phyloP scores from a whole-genome alignment of 2,329 filamentous ascomycete genomes.

The Ophiostoma tasmaniense region DNA sequence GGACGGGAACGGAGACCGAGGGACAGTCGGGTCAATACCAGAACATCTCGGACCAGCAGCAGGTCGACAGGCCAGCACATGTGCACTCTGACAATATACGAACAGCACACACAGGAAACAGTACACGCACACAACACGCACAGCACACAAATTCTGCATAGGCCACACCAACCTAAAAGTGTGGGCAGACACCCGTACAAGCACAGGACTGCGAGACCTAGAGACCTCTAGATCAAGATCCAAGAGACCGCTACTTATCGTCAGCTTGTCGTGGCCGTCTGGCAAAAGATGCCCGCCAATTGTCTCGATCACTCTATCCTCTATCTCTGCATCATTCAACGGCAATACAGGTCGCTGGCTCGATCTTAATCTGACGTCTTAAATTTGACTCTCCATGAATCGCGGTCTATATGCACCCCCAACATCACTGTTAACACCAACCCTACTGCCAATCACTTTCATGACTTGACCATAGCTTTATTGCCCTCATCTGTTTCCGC shows the following conservation, averaged over 20 bases:
- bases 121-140: background rate
- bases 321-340: background rate
- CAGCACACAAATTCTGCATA: background rate
- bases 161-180: conserved; percentile 1
- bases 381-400: background rate
- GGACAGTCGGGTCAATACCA: background rate
- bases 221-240: background rate
- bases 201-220: background rate
- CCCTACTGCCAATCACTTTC: background rate
- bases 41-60: background rate
- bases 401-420: background rate
- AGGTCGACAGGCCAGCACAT: background rate
- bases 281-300: background rate
- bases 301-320: background rate
- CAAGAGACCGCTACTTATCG: background rate
- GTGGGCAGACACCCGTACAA: conserved; percentile 1
- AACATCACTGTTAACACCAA: background rate
- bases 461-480: background rate
- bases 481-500: background rate
- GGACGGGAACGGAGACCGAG: background rate
- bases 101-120: background rate
- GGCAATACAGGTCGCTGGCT: background rate
- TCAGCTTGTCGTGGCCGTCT: background rate
- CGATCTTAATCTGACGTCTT: background rate
- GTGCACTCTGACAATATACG: background rate